Evolutionary conservation across 176 grass and related monocot genomes (phyloP), one percentile per base, ranked within the genome.

Genomic region (Avena eriantha): DNA sequence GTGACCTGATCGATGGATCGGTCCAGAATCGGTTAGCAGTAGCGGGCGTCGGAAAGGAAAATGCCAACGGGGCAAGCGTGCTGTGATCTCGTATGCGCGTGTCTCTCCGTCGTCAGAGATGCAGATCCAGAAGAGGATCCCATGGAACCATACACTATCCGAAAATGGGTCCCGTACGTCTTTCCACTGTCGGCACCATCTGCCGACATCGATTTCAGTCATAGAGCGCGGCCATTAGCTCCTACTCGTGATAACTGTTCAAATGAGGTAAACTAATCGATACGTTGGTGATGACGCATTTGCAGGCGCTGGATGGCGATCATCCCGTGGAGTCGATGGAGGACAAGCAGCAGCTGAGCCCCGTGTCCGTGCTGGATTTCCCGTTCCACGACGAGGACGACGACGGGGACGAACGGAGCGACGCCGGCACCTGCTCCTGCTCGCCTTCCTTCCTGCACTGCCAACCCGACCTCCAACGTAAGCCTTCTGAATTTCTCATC

Each of bases 321-420:
- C 39, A 1, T 41, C 5, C 39, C 61, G 64, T 73, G 77, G 89
- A 68, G 33, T 63, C 82, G 83, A 81, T 54, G 87, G 71, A 85
- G 81, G 82, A 90, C 73, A 90, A 96, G 87, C 91, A 93, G 78
- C 94, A 97, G 89, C 85, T 92, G 4, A 97, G 94, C 85, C 89
- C 87, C 2, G 89, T 95, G 39, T 92, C 93, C 11, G 78, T 95
- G 64, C 83, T 95, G 83, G 95, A 98, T 84, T 98, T 93, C 67
- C 93, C 81, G 19, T 90, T 79, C 83, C 83, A 91, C 7, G 80
- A 93, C 24, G 83, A 82, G 83, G 39, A 39, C 61, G 81, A 87
- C 47, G 87, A 85, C 39, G 93, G 76, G 7, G 92, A 89, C 0
- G 84, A 79, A 22, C 22, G 43, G 3, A 82, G 81, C 78, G 82